Evolutionary conservation across 495 filamentous ascomycete species (phyloP).

Genomic region (Xylaria flabelliformis): DNA sequence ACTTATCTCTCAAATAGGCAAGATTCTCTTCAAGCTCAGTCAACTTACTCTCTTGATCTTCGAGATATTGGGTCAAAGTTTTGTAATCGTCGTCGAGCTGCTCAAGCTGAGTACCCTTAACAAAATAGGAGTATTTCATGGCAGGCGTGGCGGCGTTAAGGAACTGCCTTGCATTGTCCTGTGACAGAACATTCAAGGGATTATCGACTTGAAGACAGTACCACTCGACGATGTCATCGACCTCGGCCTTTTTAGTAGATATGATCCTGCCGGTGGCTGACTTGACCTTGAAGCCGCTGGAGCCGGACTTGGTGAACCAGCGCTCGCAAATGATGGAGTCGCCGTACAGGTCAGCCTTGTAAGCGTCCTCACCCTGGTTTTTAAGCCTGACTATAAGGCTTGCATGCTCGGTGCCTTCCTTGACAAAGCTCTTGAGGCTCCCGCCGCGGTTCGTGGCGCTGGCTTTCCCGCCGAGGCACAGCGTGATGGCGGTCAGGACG

Average conservation of each 20-base stretch:
- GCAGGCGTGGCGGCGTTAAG: slow-evolving; percentile 79
- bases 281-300: slow-evolving; percentile 88
- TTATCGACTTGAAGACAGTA: slow-evolving; percentile 96
- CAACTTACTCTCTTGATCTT: slow-evolving; percentile 54
- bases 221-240: slow-evolving; percentile 94
- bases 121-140: slow-evolving; percentile 96
- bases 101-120: slow-evolving; percentile 93
- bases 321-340: slow-evolving; percentile 89
- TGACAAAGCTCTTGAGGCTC: slow-evolving; percentile 90
- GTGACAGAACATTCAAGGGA: slow-evolving; percentile 95
- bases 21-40: slow-evolving; percentile 65
- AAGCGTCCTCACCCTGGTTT: slow-evolving; percentile 84
- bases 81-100: slow-evolving; percentile 91
- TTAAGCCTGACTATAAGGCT: slow-evolving; percentile 77
- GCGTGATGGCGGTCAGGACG: slow-evolving; percentile 89
- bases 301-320: slow-evolving; percentile 78
- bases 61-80: slow-evolving; percentile 64
- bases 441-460: slow-evolving; percentile 93
- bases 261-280: slow-evolving; percentile 70
- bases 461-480: slow-evolving; percentile 95
- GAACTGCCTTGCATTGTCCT: slow-evolving; percentile 94
- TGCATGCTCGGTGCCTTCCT: slow-evolving; percentile 75
- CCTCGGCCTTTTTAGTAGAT: slow-evolving; percentile 81
- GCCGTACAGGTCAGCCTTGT: slow-evolving; percentile 82
- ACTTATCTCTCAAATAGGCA: slow-evolving; percentile 54